Conservation (phyloP, 2,329 filamentous ascomycete genomes). For the Ascochyta fabae region DNA sequence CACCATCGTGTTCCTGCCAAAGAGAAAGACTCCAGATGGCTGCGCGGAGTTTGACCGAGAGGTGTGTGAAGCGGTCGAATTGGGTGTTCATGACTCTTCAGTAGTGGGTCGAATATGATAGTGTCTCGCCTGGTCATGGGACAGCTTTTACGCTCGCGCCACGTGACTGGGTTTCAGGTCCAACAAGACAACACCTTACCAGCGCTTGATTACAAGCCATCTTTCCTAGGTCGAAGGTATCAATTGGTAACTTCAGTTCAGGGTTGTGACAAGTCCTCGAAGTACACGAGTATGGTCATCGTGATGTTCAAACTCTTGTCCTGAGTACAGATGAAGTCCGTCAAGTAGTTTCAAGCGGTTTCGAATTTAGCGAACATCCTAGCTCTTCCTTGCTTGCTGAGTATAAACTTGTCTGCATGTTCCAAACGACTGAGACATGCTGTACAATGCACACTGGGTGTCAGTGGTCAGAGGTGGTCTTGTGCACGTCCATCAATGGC, state of each 20-base stretch:
- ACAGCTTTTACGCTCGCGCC: too few species aligned
- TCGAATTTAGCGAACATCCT: conserved; percentile 1
- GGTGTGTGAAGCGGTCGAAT: background rate
- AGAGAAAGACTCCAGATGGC: conserved; percentile 2
- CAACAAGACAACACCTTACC: too few species aligned
- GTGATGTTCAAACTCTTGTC: background rate
- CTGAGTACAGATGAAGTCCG: background rate
- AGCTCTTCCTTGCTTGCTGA: background rate
- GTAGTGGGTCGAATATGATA: too few species aligned
- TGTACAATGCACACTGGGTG: background rate
- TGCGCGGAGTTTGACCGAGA: conserved; percentile 12
- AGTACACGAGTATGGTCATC: background rate
- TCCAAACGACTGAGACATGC: background rate
- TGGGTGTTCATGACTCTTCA: background rate
- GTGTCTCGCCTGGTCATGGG: too few species aligned
- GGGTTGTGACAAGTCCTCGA: too few species aligned
- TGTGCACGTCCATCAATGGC: background rate
- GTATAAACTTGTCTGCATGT: background rate
- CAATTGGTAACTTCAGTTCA: too few species aligned
- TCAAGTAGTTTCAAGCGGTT: conserved; percentile 12
- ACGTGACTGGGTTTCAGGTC: too few species aligned
- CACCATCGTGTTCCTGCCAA: background rate
- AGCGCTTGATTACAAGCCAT: too few species aligned
- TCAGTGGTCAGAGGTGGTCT: background rate
- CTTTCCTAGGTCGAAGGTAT: too few species aligned